Percentiles rank a stretch among this genome's conserved stretches.
Conservation (phyloP, 495 filamentous ascomycete species). For the Penicillium goetzii region DNA sequence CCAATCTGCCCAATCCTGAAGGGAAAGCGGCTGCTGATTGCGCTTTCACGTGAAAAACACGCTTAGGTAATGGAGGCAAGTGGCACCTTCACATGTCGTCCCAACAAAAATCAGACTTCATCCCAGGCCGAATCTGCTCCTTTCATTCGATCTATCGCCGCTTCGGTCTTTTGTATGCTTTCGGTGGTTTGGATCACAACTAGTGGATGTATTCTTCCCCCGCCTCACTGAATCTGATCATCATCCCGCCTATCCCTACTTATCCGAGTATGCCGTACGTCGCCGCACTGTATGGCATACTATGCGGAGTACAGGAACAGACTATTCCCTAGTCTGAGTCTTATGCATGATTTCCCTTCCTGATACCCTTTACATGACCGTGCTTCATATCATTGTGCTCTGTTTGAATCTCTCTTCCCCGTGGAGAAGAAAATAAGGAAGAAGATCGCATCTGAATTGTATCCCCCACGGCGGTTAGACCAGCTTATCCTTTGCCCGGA, state of each 20-base stretch:
- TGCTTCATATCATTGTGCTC: background rate
- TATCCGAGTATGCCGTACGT: constrained; percentile 4
- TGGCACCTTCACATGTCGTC: constrained; percentile 10
- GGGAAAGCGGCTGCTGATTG: background rate
- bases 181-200: background rate
- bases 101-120: constrained; percentile 10
- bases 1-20: background rate
- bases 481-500: background rate
- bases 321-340: background rate
- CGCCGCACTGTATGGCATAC: constrained; percentile 1
- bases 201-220: background rate
- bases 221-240: background rate
- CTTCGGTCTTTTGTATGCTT: background rate
- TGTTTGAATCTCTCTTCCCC: background rate
- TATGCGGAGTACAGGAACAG: background rate
- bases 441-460: background rate
- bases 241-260: constrained; percentile 12
- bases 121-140: background rate
- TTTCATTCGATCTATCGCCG: background rate
- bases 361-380: background rate
- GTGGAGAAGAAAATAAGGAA: background rate
- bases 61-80: background rate
- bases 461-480: background rate
- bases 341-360: constrained; percentile 4
- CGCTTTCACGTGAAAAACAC: constrained; percentile 10